Evolutionary conservation across 1,284 basidiomycete genomes (phyloP).

Genomic region (Malassezia arunalokei): DNA sequence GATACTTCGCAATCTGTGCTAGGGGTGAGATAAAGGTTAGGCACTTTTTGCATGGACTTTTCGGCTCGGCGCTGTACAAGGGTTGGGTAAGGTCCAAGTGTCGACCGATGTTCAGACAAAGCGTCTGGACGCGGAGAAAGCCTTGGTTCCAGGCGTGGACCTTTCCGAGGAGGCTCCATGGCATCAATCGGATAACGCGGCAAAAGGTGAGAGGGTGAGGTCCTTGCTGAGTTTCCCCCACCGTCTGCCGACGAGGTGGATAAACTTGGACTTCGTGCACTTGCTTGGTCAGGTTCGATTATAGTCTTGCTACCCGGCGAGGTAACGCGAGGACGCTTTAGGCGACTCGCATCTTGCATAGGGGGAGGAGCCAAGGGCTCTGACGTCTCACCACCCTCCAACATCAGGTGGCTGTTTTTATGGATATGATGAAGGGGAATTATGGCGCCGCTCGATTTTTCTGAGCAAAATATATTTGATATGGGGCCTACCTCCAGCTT

Average conservation of each 20-base stretch:
- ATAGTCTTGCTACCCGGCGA: too few species aligned
- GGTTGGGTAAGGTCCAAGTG: background rate
- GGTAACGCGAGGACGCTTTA: too few species aligned
- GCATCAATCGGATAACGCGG: background rate
- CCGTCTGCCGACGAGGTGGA: background rate
- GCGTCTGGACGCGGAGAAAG: background rate
- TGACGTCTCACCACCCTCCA: too few species aligned
- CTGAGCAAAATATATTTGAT: too few species aligned
- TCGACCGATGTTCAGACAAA: background rate
- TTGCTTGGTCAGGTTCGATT: too few species aligned
- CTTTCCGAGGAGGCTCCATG: background rate
- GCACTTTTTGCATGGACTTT: constrained; percentile 35
- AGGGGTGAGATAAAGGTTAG: constrained; percentile 26
- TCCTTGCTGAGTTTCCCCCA: background rate
- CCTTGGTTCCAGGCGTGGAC: background rate
- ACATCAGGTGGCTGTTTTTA: too few species aligned
- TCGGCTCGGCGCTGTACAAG: constrained; percentile 37
- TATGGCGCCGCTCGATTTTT: too few species aligned
- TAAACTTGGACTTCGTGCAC: too few species aligned
- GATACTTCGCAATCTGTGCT: constrained; percentile 10
- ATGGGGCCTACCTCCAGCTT: too few species aligned
- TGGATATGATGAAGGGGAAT: too few species aligned
- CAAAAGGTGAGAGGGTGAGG: background rate
- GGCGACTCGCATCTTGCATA: too few species aligned
- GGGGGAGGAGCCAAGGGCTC: too few species aligned